These are phyloP conservation scores for Picochlorum sp. DNA, from an alignment of 139 green algal genomes.

Conservation along the genomic window DNA sequence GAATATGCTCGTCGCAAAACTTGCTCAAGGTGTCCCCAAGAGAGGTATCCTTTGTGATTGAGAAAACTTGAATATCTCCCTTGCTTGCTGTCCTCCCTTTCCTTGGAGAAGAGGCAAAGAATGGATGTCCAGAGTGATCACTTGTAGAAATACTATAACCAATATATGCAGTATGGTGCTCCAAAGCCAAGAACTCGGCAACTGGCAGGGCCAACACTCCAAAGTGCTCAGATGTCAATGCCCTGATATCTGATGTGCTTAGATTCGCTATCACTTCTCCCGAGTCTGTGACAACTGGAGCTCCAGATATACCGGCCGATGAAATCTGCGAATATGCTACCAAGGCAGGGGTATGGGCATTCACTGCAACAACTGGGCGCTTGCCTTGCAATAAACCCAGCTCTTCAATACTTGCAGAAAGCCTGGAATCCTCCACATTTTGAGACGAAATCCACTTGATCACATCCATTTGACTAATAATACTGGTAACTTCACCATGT, in stretches of 20 bases:
- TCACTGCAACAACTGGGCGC: conserved; percentile 37
- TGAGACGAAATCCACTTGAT: conserved; percentile 24
- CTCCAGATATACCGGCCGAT: conserved; percentile 39
- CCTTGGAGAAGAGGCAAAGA: conserved; percentile 16
- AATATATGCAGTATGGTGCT: conserved; percentile 60
- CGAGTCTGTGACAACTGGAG: conserved; percentile 46
- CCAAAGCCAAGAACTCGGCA: conserved; percentile 69
- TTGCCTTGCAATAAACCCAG: conserved; percentile 38
- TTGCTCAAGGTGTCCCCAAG: conserved; percentile 11
- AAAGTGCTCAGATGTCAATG: conserved; percentile 59
- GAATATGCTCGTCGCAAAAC: conserved; percentile 18
- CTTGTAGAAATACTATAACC: conserved; percentile 28
- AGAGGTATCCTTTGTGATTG: neutral
- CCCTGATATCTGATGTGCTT: conserved; percentile 59
- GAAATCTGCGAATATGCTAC: conserved; percentile 56
- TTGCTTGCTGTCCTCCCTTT: conserved; percentile 8
- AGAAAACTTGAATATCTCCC: conserved; percentile 29
- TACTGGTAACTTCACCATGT: conserved; percentile 50
- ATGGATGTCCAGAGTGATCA: conserved; percentile 16
- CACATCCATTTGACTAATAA: conserved; percentile 42
- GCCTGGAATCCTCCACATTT: conserved; percentile 1
- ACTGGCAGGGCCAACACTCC: conserved; percentile 68
- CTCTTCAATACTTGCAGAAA: conserved; percentile 13
- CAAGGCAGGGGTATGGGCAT: conserved; percentile 51
- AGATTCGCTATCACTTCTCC: conserved; percentile 68